These are phyloP conservation scores for Zymoseptoria crescenta DNA, from an alignment of 2,329 filamentous ascomycete species.

Conservation along the genomic window DNA sequence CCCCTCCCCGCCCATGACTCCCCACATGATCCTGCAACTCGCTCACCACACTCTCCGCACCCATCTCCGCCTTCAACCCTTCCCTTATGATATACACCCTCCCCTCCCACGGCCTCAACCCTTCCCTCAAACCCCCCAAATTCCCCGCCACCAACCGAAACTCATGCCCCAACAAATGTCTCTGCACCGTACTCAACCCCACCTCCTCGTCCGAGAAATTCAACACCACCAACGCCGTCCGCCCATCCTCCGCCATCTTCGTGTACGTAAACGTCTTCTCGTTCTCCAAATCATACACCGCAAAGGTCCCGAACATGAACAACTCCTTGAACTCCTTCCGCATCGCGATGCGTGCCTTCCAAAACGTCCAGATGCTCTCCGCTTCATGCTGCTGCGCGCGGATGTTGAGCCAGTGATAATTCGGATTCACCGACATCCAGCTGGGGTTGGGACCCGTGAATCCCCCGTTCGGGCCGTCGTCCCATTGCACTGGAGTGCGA, in stretches of 20 bases:
- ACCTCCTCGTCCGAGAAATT: constrained; percentile 31
- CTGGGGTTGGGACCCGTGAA: constrained; percentile 53
- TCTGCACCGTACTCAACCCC: constrained; percentile 17
- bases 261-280: constrained; percentile 45
- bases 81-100: constrained; percentile 29
- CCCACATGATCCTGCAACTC: constrained; percentile 8
- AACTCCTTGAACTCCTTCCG: constrained; percentile 55
- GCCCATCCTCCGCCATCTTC: constrained; percentile 27
- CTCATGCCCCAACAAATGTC: constrained; percentile 14
- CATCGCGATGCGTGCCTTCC: constrained; percentile 41
- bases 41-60: constrained; percentile 3
- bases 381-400: constrained; percentile 43
- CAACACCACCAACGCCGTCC: constrained; percentile 29
- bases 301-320: constrained; percentile 61
- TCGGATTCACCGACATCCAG: constrained; percentile 65
- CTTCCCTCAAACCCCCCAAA: constrained; percentile 15
- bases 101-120: constrained; percentile 31
- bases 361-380: constrained; percentile 53
- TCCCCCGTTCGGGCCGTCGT: constrained; percentile 50
- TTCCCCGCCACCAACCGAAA: constrained; percentile 41
- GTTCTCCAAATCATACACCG: constrained; percentile 46
- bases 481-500: constrained; percentile 66
- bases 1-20: neutral
- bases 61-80: constrained; percentile 1
- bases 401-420: constrained; percentile 57